Base-by-base conservation (phyloP, 2,329 filamentous ascomycete genomes). In the Calcarisporium arbuscula region DNA sequence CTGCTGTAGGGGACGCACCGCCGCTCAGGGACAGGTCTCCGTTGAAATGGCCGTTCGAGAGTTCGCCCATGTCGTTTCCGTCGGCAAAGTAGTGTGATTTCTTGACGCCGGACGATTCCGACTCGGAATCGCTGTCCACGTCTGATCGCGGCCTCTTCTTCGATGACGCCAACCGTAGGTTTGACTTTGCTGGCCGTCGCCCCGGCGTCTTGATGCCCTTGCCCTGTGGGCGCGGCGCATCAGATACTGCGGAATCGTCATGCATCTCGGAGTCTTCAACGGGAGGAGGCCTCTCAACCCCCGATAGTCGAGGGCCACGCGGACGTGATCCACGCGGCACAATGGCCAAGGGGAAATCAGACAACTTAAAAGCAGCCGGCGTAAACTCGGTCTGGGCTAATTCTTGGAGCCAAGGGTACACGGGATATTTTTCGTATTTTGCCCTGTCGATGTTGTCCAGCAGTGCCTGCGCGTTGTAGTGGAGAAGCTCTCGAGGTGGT, bases 141-240 rank as follows among this genome's bases (percentile, higher is more conserved):
- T 58, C 54, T 4, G 56, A 51, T 16, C 54, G 56, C n/a, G 56
- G 46, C 8, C 70, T 63, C 40, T 74, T 74, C 43, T 65, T 67
- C 7, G 61, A 55, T 11, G 56, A 52, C 0, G 58, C 48, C 2
- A 57, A 55, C 5, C 70, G 63, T 19, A 74, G 53, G 15, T 52
- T 57, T 5, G 68, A 67, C 39, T 67, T 70, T 18, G 66, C 66
- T 11, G 60, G 56, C 10, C 49, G 54, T 9, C 63, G 64, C 12
- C 54, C 56, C 28, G 58, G 55, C 15, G 50, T 45, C 34, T 46
- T 39, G 35, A 35, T 20, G 19, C 32, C 33, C 46, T 61, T 62
- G 15, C 59, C 58, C 19, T 46, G 45, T 3, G 47, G 47, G 3
- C 43, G 44, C 5, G 51, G 50, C 9, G 44, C 45, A 3, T 42